phyloP scores from a whole-genome alignment of 345 rosid genomes.

The Trapa bicornis region DNA sequence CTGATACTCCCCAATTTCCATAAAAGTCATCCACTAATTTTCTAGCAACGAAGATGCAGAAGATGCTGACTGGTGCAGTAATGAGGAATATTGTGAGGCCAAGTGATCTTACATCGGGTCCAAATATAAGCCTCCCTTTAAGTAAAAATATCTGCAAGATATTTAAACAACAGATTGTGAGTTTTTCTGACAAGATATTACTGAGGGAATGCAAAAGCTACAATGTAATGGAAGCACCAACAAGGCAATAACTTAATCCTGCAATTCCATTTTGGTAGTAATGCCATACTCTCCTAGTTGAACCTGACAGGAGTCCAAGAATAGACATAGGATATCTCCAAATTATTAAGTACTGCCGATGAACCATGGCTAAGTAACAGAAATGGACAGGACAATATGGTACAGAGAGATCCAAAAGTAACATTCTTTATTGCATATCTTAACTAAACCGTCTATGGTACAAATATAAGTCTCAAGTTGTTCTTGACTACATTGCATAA shows the following conservation, averaged over 20 bases:
- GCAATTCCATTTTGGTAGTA: background rate
- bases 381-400: background rate
- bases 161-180: background rate
- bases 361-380: background rate
- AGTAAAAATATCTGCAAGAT: slow-evolving; percentile 73
- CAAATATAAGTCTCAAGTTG: background rate
- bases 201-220: background rate
- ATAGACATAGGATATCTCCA: background rate
- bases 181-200: background rate
- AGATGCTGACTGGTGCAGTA: slow-evolving; percentile 62
- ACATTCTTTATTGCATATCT: background rate
- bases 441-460: background rate
- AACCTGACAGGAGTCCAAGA: background rate
- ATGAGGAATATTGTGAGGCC: slow-evolving; percentile 72
- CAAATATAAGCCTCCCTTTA: slow-evolving; percentile 86
- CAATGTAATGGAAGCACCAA: background rate
- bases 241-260: background rate
- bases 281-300: background rate
- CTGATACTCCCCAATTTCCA: slow-evolving; percentile 61
- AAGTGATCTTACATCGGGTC: slow-evolving; percentile 93
- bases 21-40: slow-evolving; percentile 70
- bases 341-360: background rate
- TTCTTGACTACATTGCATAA: background rate
- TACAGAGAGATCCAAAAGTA: background rate
- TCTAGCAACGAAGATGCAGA: slow-evolving; percentile 80